Conservation (phyloP, 768 basidiomycete species). For the Mycena vulgaris region DNA sequence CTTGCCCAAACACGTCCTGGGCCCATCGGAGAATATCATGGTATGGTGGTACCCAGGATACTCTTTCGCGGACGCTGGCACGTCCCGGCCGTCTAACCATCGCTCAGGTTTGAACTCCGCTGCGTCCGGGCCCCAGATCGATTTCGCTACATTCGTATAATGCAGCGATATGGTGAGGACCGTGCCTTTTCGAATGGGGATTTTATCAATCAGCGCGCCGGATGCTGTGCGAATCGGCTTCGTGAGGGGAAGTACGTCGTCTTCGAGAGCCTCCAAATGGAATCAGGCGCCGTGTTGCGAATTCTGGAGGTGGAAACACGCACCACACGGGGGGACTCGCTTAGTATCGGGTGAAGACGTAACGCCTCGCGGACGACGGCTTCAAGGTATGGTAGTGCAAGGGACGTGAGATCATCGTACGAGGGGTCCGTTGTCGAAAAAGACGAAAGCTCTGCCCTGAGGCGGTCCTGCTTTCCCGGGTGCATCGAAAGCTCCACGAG, state of each 20-base stretch:
- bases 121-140: slow-evolving; percentile 50
- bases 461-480: slow-evolving; percentile 10
- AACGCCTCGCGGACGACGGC: slow-evolving; percentile 33
- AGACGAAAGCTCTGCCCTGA: too few relatives aligned
- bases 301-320: not conserved
- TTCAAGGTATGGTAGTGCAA: slow-evolving; percentile 33
- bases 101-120: slow-evolving; percentile 41
- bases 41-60: too few relatives aligned
- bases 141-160: slow-evolving; percentile 41
- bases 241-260: slow-evolving; percentile 30
- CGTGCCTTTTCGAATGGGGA: slow-evolving; percentile 30
- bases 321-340: slow-evolving; percentile 14
- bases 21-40: slow-evolving; percentile 48
- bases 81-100: slow-evolving; percentile 35
- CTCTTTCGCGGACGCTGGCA: slow-evolving; percentile 33
- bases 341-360: slow-evolving; percentile 26
- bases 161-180: slow-evolving; percentile 36
- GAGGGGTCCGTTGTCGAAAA: slow-evolving; percentile 1
- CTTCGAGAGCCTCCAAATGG: slow-evolving; percentile 21
- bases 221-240: slow-evolving; percentile 22
- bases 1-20: slow-evolving; percentile 44
- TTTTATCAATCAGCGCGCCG: slow-evolving; percentile 19
- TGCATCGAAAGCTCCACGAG: slow-evolving; percentile 19
- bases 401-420: slow-evolving; percentile 26
- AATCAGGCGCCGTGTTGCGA: not conserved